These are phyloP conservation scores for Terana coerulea DNA, from an alignment of 768 basidiomycete genomes.

Conservation along the genomic window DNA sequence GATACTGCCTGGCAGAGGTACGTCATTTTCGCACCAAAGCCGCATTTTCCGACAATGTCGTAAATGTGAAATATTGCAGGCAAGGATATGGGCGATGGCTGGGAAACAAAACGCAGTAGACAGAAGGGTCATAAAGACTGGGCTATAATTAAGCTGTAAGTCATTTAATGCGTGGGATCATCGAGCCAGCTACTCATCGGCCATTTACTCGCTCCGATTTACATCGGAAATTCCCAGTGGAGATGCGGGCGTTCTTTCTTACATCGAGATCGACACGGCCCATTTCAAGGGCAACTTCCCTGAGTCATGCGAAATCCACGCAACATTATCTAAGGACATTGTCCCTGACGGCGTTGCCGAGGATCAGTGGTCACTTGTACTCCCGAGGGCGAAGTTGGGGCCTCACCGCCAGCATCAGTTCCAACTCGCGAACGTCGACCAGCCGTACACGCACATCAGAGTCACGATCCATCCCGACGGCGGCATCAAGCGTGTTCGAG, in stretches of 20 bases:
- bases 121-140: slow-evolving; percentile 82
- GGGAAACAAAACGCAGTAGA: slow-evolving; percentile 94
- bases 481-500: slow-evolving; percentile 88
- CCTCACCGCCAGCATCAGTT: slow-evolving; percentile 90
- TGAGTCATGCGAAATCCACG: slow-evolving; percentile 79
- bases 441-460: slow-evolving; percentile 75
- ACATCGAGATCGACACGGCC: slow-evolving; percentile 87
- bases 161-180: slow-evolving; percentile 11
- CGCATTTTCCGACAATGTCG: not conserved
- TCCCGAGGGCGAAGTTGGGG: slow-evolving; percentile 77
- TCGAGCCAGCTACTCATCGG: not conserved
- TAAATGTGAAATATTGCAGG: slow-evolving; percentile 32
- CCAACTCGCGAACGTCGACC: slow-evolving; percentile 63
- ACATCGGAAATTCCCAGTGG: slow-evolving; percentile 46
- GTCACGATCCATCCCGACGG: slow-evolving; percentile 94
- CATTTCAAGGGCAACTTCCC: slow-evolving; percentile 98
- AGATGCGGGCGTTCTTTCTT: slow-evolving; percentile 65
- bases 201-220: slow-evolving; percentile 1
- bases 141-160: slow-evolving; percentile 86
- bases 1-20: slow-evolving; percentile 84
- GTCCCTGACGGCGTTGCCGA: slow-evolving; percentile 30
- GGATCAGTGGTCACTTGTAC: slow-evolving; percentile 66
- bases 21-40: slow-evolving; percentile 6
- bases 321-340: slow-evolving; percentile 36
- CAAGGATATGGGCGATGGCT: slow-evolving; percentile 95